Evolutionary conservation across 2,329 filamentous ascomycete species (phyloP).

Genomic region (Penicillium sp.): DNA sequence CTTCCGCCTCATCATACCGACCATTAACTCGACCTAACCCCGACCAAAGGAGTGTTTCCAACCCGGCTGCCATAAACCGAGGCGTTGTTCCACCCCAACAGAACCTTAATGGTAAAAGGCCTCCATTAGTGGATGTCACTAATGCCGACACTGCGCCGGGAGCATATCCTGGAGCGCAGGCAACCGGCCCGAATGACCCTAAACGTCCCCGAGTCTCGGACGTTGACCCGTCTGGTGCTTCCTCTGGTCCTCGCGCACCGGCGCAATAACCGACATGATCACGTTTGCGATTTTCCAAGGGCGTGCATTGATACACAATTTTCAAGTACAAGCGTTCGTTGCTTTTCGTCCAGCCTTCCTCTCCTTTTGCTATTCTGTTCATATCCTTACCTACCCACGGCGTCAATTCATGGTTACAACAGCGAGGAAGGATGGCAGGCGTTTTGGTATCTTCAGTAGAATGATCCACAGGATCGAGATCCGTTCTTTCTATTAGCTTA

Average conservation of each 20-base stretch:
- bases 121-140: conserved; percentile 46
- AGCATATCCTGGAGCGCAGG: conserved; percentile 24
- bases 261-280: conserved; percentile 4
- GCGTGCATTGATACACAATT: not conserved
- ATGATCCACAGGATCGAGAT: not conserved
- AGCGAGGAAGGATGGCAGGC: not conserved
- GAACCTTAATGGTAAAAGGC: conserved; percentile 41
- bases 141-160: conserved; percentile 32
- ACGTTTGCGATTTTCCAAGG: not conserved
- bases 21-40: conserved; percentile 45
- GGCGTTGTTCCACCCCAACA: conserved; percentile 25
- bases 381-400: not conserved
- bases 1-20: conserved; percentile 41
- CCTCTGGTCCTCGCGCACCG: conserved; percentile 10
- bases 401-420: not conserved
- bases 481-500: not conserved
- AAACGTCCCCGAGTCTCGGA: conserved; percentile 33
- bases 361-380: not conserved
- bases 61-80: conserved; percentile 19
- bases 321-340: not conserved
- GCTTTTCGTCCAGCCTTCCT: not conserved
- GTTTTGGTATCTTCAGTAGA: not conserved
- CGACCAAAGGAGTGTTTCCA: conserved; percentile 25
- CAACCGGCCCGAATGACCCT: conserved; percentile 27
- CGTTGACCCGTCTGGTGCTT: conserved; percentile 7